These are phyloP conservation scores for Penicillium canescens DNA, from an alignment of 495 filamentous ascomycete genomes.

Conservation along the genomic window DNA sequence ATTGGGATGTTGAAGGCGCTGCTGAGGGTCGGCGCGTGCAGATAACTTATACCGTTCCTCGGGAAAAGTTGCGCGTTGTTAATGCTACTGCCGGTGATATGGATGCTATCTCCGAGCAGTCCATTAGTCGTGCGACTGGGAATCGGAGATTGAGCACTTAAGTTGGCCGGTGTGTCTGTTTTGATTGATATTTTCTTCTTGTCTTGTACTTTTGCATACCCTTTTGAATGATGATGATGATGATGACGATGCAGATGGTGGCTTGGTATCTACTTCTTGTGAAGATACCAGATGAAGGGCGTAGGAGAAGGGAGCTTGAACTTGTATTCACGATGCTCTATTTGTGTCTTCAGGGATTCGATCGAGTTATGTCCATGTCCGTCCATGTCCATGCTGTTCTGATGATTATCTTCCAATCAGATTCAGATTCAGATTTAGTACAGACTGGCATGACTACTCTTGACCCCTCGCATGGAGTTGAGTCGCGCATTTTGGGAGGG, in stretches of 20 bases:
- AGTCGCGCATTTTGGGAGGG: not conserved
- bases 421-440: no score
- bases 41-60: conserved; percentile 91
- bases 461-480: no score
- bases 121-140: conserved; percentile 26
- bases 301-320: no score
- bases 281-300: no score
- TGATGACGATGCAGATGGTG: no score
- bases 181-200: not conserved
- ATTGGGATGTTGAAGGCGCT: conserved; percentile 89
- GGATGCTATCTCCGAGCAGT: conserved; percentile 34
- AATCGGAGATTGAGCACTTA: conserved; percentile 14
- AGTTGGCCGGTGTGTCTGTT: not conserved
- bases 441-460: no score
- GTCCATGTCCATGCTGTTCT: no score
- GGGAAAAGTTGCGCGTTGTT: conserved; percentile 79
- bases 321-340: no score
- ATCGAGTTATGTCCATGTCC: no score
- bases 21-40: conserved; percentile 81
- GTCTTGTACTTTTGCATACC: conserved; percentile 2
- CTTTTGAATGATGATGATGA: not conserved
- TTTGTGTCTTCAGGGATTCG: no score
- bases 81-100: conserved; percentile 56
- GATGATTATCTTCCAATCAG: no score
- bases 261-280: no score